These are phyloP conservation scores for Leishmania guyanensis DNA, from an alignment of 208 protist species.

Conservation along the genomic window DNA sequence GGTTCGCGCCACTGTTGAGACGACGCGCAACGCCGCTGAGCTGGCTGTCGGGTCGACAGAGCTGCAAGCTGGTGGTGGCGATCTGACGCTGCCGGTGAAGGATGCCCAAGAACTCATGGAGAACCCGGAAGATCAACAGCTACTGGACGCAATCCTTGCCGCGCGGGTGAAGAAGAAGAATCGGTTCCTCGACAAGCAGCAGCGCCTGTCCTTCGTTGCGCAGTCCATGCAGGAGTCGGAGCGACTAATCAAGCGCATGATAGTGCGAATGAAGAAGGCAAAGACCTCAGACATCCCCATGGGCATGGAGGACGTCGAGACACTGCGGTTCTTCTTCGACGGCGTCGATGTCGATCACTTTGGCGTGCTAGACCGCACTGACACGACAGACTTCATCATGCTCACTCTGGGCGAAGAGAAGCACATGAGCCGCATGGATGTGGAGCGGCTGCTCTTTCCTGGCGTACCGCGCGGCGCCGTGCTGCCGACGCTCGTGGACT, in stretches of 20 bases:
- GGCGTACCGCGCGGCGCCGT: constrained; percentile 6
- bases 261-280: constrained; percentile 57
- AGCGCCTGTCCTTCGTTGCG: constrained; percentile 47
- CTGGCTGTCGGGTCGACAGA: background rate
- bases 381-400: constrained; percentile 61
- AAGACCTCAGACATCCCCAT: constrained; percentile 58
- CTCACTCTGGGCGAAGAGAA: constrained; percentile 45
- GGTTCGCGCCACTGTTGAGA: constrained; percentile 38
- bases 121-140: constrained; percentile 27
- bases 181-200: constrained; percentile 41
- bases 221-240: constrained; percentile 53
- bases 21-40: constrained; percentile 13
- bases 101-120: constrained; percentile 15
- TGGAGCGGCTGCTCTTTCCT: constrained; percentile 46
- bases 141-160: constrained; percentile 36
- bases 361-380: constrained; percentile 55
- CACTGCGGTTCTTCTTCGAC: constrained; percentile 69
- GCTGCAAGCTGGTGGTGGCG: constrained; percentile 6
- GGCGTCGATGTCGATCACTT: constrained; percentile 60
- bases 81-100: constrained; percentile 18
- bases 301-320: constrained; percentile 66
- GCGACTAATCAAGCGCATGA: constrained; percentile 53
- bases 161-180: constrained; percentile 27
- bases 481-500: constrained; percentile 58
- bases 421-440: constrained; percentile 35